phyloP scores from a whole-genome alignment of 2,329 filamentous ascomycete species.

The Coccinonectria pachysandricola region DNA sequence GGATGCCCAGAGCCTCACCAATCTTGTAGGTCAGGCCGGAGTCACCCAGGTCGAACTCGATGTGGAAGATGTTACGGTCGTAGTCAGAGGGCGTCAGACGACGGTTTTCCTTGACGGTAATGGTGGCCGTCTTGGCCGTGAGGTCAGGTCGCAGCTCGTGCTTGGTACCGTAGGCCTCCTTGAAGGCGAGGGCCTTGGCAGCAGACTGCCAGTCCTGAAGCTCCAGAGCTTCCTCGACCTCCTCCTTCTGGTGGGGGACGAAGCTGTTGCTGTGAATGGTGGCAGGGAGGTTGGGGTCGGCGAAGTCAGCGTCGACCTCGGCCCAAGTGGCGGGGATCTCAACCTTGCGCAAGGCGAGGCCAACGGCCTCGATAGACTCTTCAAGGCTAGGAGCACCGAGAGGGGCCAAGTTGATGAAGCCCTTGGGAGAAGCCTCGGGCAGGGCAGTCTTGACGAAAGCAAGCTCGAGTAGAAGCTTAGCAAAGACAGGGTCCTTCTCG shows the following conservation, averaged over 20 bases:
- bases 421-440: slow-evolving; percentile 51
- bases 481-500: slow-evolving; percentile 53
- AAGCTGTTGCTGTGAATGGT: slow-evolving; percentile 75
- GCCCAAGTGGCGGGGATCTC: slow-evolving; percentile 76
- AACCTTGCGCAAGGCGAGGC: slow-evolving; percentile 59
- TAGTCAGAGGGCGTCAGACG: slow-evolving; percentile 80
- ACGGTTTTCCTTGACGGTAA: slow-evolving; percentile 91
- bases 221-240: slow-evolving; percentile 53
- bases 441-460: slow-evolving; percentile 73
- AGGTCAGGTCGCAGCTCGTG: slow-evolving; percentile 73
- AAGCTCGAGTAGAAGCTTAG: slow-evolving; percentile 63
- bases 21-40: slow-evolving; percentile 95
- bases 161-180: slow-evolving; percentile 79
- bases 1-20: slow-evolving; percentile 91
- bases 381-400: slow-evolving; percentile 38
- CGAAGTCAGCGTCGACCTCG: slow-evolving; percentile 46
- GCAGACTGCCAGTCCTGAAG: slow-evolving; percentile 72
- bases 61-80: slow-evolving; percentile 99
- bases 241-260: slow-evolving; percentile 64
- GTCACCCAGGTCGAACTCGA: slow-evolving; percentile 89
- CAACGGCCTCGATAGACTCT: slow-evolving; percentile 57
- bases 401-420: slow-evolving; percentile 51
- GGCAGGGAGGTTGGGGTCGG: slow-evolving; percentile 43
- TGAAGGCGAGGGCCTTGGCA: slow-evolving; percentile 84
- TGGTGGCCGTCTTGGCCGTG: slow-evolving; percentile 72